Evolutionary conservation across 2,329 filamentous ascomycete genomes (phyloP).

Genomic region (Aotearoamyces nothofagi): DNA sequence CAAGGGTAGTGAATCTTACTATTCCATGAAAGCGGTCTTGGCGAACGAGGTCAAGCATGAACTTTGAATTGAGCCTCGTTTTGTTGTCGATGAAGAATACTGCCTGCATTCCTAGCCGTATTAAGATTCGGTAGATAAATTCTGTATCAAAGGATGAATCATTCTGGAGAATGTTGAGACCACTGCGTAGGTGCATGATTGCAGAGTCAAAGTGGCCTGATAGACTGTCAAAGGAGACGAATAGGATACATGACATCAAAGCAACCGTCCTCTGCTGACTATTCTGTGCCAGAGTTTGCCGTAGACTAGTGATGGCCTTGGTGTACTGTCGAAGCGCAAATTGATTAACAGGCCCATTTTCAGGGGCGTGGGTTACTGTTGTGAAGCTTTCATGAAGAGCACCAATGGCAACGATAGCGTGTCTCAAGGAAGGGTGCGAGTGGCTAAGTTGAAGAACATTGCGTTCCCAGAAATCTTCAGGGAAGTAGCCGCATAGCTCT

Average conservation of each 20-base stretch:
- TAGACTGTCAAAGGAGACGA: conserved; percentile 17
- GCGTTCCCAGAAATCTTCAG: conserved; percentile 6
- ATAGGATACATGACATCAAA: conserved; percentile 16
- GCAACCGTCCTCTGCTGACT: conserved; percentile 12
- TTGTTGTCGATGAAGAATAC: conserved; percentile 16
- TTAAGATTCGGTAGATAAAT: conserved; percentile 13
- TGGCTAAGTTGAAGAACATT: conserved; percentile 10
- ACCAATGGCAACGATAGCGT: conserved; percentile 13
- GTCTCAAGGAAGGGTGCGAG: conserved; percentile 9
- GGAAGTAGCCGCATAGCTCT: neutral
- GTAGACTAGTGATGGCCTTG: conserved; percentile 15
- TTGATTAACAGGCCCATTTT: neutral
- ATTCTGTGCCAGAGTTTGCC: conserved; percentile 10
- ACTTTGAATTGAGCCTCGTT: neutral
- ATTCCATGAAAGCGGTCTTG: no score
- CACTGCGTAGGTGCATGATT: conserved; percentile 16
- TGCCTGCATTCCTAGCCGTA: conserved; percentile 14
- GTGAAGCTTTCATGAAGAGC: conserved; percentile 5
- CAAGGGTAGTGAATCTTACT: neutral
- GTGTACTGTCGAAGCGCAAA: conserved; percentile 16
- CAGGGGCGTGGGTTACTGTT: neutral
- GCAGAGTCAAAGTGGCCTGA: conserved; percentile 14
- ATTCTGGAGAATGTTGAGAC: conserved; percentile 10
- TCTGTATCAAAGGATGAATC: conserved; percentile 6
- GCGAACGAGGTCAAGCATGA: neutral